Evolutionary conservation across 768 basidiomycete genomes (phyloP), one percentile per base, ranked within the genome.

Genomic region (Pholiota microspora): DNA sequence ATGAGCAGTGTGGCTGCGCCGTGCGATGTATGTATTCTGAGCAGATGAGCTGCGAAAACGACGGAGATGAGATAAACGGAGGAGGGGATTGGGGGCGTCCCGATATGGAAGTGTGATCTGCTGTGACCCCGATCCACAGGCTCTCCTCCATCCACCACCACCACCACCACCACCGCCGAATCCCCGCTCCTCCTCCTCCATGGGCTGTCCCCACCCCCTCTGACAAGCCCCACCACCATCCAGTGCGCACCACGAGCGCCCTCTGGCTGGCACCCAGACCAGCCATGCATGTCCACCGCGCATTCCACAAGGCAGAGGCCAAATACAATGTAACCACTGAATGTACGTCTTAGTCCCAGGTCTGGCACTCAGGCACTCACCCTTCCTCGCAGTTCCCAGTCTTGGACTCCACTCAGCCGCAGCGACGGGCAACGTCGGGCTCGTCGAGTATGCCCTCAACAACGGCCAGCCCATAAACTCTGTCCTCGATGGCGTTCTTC

Each of bases 391-490:
- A 92, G 90, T 89, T 62, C 85, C 88, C 29, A 85, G 83, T 61
- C 84, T 89, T 34, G 88, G 88, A 36, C 72, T 92, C 1, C 89
- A 92, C 64, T 81, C 86, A 18, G 89, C 89, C 32, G 87, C 89
- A 12, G 85, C 82, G 4, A 83, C 86, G 24, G 95, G 95, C 49
- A 94, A 99, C 69, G 79, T 96, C 49, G 95, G 93, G 3, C 86
- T 96, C 57, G 94, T 93, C 55, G 87, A 89, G 67, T 97, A 93
- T 69, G 97, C 97, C 2, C 79, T 99, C 21, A 84, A 86, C 2
- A 88, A 95, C 63, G 96, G 96, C 7, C 97, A 98, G 64, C 96
- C 97, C 8, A 85, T 96, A 70, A 98, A 99, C 70, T 91, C 94
- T 4, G 92, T 97, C 28, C 82, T 98, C 50, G 92, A 96, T 66